phyloP scores from a whole-genome alignment of 495 filamentous ascomycete species.

The Tuber aestivum region DNA sequence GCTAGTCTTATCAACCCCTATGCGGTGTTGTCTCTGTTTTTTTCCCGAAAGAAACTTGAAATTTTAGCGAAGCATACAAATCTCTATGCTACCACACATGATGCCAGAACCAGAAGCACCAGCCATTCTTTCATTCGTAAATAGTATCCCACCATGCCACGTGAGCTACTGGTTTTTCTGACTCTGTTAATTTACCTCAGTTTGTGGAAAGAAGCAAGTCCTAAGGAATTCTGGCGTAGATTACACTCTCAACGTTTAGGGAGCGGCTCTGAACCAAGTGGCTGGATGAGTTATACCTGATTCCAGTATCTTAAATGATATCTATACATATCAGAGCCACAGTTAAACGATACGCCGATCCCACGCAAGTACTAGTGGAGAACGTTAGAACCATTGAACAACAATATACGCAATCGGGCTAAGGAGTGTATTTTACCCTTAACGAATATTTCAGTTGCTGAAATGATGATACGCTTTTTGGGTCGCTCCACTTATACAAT shows the following conservation, averaged over 20 bases:
- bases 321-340: constrained; percentile 3
- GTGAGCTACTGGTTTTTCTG: neutral
- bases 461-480: constrained; percentile 16
- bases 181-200: neutral
- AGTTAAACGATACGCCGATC: no score
- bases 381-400: constrained; percentile 8
- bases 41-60: no score
- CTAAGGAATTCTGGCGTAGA: neutral
- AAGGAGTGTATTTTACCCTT: neutral
- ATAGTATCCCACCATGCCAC: neutral
- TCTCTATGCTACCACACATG: neutral
- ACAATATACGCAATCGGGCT: neutral
- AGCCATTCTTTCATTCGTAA: neutral
- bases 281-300: neutral
- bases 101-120: neutral
- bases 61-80: neutral
- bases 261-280: no score
- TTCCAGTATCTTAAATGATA: constrained; percentile 9
- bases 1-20: no score
- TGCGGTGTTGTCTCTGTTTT: no score
- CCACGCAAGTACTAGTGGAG: neutral
- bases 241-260: no score
- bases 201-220: neutral
- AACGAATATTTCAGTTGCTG: constrained; percentile 6
- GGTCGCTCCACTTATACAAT: constrained; percentile 12